Evolutionary conservation across 257 asterid species (phyloP), one percentile per base, ranked within the genome.

Genomic region (Solanum rostratum): DNA sequence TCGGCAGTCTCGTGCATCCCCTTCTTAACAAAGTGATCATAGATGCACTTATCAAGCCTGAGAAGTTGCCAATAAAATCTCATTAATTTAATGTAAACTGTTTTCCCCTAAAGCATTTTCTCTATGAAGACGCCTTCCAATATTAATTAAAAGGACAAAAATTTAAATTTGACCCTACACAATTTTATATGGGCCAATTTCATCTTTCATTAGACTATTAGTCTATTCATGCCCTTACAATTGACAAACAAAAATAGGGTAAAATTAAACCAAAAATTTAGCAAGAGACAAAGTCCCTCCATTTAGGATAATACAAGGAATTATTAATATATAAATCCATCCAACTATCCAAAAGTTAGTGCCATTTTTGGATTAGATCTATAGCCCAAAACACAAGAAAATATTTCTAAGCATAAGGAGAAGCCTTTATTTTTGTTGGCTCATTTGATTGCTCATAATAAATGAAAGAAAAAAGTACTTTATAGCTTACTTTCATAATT

Each of bases 11-110:
- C 16, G 30, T 66, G 70, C 89, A 83, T 80, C 83, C 70, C 84
- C 65, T 80, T 90, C 62, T n/a, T 88, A 15, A 30, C 22, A 87
- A 88, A 81, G 85, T 88, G 86, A 46, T 90, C 89, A 55, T 65
- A 18, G 22, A 74, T 46, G 81, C 53, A 74, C 59, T 7, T 46
- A 1, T 74, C 59, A 12, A 74, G 59, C 81, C 81, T 74, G 81
- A 45, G 46, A 10, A 74, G 22, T 22, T n/a, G 39, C 20, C 39
- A 22, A 43, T 12, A 73, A 3, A 71, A 18, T 66, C 76, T 66
- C 24, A 33, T 30, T 16, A 66, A 30, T 66, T 30, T n/a, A n/a
- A 73, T 22, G n/a, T 73, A 45, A 74, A 14, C 33, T 24, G 59
- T 22, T 22, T 14, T 46, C 39, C 46, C 43, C 74, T 66, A 30